phyloP scores from a whole-genome alignment of 371 early-diverging fungal species.

The Syncephalis fuscata region DNA sequence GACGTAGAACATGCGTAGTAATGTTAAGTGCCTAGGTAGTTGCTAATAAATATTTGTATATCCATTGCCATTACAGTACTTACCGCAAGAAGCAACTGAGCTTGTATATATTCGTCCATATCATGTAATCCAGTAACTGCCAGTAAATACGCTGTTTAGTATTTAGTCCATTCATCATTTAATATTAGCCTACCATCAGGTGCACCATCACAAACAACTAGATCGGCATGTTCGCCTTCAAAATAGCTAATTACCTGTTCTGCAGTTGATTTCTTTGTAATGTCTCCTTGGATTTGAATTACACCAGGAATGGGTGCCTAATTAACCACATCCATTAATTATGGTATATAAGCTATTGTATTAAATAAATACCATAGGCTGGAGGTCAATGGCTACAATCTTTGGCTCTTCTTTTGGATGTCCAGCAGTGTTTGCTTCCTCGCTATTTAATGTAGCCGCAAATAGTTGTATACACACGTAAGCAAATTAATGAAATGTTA shows the following conservation, averaged over 20 bases:
- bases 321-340: not conserved
- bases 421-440: constrained; percentile 14
- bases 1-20: constrained; percentile 74
- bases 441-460: not conserved
- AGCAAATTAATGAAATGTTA: not conserved
- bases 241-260: constrained; percentile 78
- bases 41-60: not conserved
- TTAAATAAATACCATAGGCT: constrained; percentile 75
- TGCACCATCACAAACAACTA: constrained; percentile 97
- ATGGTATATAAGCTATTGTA: too few species aligned
- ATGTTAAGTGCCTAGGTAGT: constrained; percentile 70
- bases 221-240: constrained; percentile 76
- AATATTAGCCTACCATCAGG: constrained; percentile 62
- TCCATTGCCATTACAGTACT: constrained; percentile 3
- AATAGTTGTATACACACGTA: not conserved
- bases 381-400: constrained; percentile 97
- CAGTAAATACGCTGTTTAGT: not conserved
- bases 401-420: constrained; percentile 42
- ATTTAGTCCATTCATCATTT: not conserved
- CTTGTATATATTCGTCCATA: constrained; percentile 98
- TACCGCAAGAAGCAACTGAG: constrained; percentile 80
- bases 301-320: constrained; percentile 90
- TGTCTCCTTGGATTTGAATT: constrained; percentile 92
- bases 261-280: constrained; percentile 90
- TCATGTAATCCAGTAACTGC: constrained; percentile 94